Conservation (phyloP, 2,329 filamentous ascomycete species). For the Colletotrichum lentis region DNA sequence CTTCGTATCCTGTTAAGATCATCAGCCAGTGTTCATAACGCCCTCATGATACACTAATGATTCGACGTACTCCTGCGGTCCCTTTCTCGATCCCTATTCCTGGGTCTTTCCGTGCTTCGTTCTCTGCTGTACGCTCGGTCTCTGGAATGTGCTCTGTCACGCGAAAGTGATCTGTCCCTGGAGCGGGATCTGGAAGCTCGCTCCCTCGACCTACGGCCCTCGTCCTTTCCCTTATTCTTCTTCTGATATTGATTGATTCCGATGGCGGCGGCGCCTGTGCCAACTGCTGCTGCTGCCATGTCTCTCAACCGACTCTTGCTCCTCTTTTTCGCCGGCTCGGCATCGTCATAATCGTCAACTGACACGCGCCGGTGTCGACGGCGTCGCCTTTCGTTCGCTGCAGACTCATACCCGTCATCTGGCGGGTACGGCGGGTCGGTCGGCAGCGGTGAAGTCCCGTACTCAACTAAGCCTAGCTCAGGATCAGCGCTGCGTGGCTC, state of each 20-base stretch:
- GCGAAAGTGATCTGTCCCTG: constrained; percentile 28
- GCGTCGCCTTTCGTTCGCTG: constrained; percentile 54
- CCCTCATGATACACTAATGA: neutral
- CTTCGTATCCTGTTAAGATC: constrained; percentile 47
- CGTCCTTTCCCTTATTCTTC: constrained; percentile 54
- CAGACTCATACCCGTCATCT: constrained; percentile 57
- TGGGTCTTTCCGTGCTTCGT: constrained; percentile 41
- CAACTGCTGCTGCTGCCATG: constrained; percentile 63
- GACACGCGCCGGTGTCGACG: constrained; percentile 49
- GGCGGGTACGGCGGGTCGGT: constrained; percentile 48
- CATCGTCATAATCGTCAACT: constrained; percentile 47
- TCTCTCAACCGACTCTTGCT: constrained; percentile 64
- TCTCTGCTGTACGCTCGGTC: constrained; percentile 38
- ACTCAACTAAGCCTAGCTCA: constrained; percentile 74
- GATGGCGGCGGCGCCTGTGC: constrained; percentile 67
- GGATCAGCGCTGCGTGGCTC: constrained; percentile 65
- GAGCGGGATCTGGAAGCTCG: constrained; percentile 28
- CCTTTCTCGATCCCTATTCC: constrained; percentile 42
- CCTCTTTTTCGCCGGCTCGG: constrained; percentile 54
- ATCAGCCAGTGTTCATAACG: constrained; percentile 29
- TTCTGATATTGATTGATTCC: constrained; percentile 69
- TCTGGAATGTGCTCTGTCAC: constrained; percentile 18
- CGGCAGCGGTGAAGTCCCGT: constrained; percentile 66
- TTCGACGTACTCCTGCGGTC: constrained; percentile 48
- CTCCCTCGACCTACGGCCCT: constrained; percentile 37